Evolutionary conservation across 257 asterid genomes (phyloP), one percentile per base, ranked within the genome.

Genomic region (Henckelia pumila): DNA sequence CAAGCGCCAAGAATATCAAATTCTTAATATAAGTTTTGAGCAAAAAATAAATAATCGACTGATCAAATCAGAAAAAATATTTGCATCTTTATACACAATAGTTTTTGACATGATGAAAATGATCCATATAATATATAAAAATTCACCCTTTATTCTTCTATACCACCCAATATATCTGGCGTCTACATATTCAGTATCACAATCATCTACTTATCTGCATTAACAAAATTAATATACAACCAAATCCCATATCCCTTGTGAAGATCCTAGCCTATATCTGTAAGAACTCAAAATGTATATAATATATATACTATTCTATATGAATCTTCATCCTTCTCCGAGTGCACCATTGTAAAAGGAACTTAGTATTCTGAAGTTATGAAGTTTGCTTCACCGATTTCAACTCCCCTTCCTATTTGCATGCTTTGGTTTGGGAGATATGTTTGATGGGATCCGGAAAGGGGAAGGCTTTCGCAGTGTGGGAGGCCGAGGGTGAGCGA

Each of bases 401-500:
- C 95, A 1, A 78, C 74, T 9, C 81, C 80, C 30, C 90, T 56
- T 14, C 88, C 88, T 28, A 91, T 49, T 24, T 86, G 92, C 10
- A 88, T 80, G 73, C 59, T 72, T 16, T 89, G 93, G 35, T 75
- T 82, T 0, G 90, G 92, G 52, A 88, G 73, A 61, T 86, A 93
- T 1, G 67, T 73, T 55, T 84, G 97, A 74, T 88, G 95, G 56
- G 79, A 60, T 9, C 84, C 89, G 0, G 95, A 72, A 67, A 91
- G 88, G 37, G 95, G 70, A 59, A 92, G 78, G 58, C 81, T 92
- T 19, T 92, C 97, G 53, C 92, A 83, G 59, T 86, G 97, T 2
- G 96, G 99, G 23, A 93, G 92, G 58, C 96, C 99, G 20, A 93
- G 65, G 3, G 99, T 90, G 5, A 93, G 95, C 5, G 97, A 90